These are phyloP conservation scores for Myotisia sp. DNA, from an alignment of 2,329 filamentous ascomycete species.

Conservation along the genomic window DNA sequence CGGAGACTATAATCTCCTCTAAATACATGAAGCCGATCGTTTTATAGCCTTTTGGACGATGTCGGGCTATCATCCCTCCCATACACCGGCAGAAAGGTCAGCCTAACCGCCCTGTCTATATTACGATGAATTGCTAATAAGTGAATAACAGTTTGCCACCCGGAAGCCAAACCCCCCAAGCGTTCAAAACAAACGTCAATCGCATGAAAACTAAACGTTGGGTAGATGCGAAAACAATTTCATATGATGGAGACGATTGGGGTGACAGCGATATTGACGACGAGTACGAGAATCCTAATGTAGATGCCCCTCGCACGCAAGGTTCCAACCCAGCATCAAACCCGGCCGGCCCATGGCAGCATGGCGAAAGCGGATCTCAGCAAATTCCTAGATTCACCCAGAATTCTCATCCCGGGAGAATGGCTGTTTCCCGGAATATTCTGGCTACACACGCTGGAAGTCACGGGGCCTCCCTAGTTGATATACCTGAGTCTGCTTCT, in stretches of 20 bases:
- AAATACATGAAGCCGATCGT: too few species aligned
- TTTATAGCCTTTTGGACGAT: too few species aligned
- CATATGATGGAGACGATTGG: slow-evolving; percentile 91
- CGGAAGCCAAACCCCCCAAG: slow-evolving; percentile 1
- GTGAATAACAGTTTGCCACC: slow-evolving; percentile 1
- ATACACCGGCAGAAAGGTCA: slow-evolving; percentile 7
- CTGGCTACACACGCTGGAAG: neutral
- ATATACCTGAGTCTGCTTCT: neutral
- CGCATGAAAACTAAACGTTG: slow-evolving; percentile 87
- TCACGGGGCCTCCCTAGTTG: neutral
- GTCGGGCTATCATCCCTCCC: slow-evolving; percentile 8
- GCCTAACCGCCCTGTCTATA: neutral
- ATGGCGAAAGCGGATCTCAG: neutral
- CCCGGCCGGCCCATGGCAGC: neutral
- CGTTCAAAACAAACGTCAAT: slow-evolving; percentile 66
- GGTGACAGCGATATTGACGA: slow-evolving; percentile 53
- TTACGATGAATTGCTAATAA: neutral
- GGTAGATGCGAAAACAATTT: slow-evolving; percentile 74
- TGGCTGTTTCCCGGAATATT: too few species aligned
- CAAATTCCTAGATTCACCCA: too few species aligned
- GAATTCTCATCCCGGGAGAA: too few species aligned
- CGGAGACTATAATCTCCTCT: too few species aligned
- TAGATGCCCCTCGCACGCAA: neutral
- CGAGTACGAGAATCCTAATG: slow-evolving; percentile 30
- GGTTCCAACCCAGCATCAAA: neutral